These are phyloP conservation scores for Neonectria magnoliae DNA, from an alignment of 2,329 filamentous ascomycete species.

Conservation along the genomic window DNA sequence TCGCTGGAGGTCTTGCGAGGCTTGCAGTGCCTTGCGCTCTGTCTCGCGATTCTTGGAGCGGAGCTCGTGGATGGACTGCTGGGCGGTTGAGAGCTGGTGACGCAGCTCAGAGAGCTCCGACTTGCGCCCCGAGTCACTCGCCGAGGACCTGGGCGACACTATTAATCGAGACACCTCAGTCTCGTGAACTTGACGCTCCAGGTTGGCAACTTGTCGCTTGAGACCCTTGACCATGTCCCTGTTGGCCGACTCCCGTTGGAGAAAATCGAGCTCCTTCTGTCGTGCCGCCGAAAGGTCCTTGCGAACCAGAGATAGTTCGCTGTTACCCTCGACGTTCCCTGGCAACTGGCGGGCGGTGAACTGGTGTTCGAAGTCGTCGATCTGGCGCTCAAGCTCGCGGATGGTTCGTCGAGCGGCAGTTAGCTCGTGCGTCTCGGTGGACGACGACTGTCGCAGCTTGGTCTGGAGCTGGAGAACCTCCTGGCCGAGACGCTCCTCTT, in stretches of 20 bases:
- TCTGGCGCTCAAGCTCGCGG: constrained; percentile 70
- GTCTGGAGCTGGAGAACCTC: constrained; percentile 64
- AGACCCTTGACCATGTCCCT: constrained; percentile 71
- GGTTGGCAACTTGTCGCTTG: constrained; percentile 71
- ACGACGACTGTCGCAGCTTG: constrained; percentile 56
- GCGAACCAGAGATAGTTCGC: constrained; percentile 69
- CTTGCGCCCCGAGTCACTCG: constrained; percentile 62
- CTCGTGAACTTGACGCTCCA: constrained; percentile 75
- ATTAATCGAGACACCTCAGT: constrained; percentile 64
- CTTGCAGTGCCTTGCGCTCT: constrained; percentile 56
- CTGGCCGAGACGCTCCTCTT: constrained; percentile 69
- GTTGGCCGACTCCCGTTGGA: constrained; percentile 72
- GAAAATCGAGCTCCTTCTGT: constrained; percentile 71
- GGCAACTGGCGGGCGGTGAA: constrained; percentile 48
- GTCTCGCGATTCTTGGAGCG: constrained; percentile 61
- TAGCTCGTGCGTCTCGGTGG: constrained; percentile 62
- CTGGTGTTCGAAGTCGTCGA: constrained; percentile 64
- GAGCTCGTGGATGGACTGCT: constrained; percentile 67
- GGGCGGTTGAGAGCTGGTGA: constrained; percentile 68
- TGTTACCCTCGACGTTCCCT: constrained; percentile 54
- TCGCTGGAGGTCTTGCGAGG: constrained; percentile 59
- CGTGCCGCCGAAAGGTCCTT: constrained; percentile 71
- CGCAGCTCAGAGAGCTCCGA: constrained; percentile 69
- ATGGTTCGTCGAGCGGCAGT: constrained; percentile 70
- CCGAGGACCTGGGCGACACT: constrained; percentile 57